Evolutionary conservation across 768 basidiomycete genomes (phyloP), one percentile per base, ranked within the genome.

Genomic region (Calocybe cyanea): DNA sequence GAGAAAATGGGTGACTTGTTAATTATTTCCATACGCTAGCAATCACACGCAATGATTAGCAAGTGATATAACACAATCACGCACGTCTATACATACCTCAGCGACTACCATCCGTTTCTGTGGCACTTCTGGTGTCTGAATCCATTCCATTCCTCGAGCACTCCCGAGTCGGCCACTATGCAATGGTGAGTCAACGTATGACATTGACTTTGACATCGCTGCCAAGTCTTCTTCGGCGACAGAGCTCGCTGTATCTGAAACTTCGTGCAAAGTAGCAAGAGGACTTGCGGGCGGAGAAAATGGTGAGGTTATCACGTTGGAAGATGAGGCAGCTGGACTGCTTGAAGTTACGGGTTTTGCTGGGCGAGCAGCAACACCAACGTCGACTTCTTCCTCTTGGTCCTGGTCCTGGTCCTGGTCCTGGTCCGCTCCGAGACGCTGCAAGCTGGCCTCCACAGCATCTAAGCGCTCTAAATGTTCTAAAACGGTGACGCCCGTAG

Each of bases 391-490:
- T 50, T 75, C 75, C 23, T 69, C 75, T 24, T 51, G 25, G 4
- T 41, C 34, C 9, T 79, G 75, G 36, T 81, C 80, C 23, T n/a
- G n/a, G n/a, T n/a, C n/a, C n/a, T n/a, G n/a, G 4, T 41, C 34
- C 9, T 79, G 75, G 36, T 81, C 80, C 23, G 75, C 71, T 9
- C 81, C 83, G n/a, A 90, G 74, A 38, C 86, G 72, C 57, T 87
- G 83, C 49, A 90, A 61, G 51, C 86, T 81, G 7, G 87, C 85
- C 53, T 91, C 87, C 14, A 87, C 87, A 13, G 80, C 84, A 59
- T 93, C 91, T 37, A 93, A 65, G 37, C 87, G 80, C 58, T 93
- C 91, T 53, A 93, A 72, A 53, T 92, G 89, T 57, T 89, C 87
- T 30, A 93, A 72, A 38, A 92, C 83, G 8, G 81, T 85, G 19